Evolutionary conservation across 805 yeast species (phyloP), one percentile per base, ranked within the genome.

Genomic region (Candida morakotiae): DNA sequence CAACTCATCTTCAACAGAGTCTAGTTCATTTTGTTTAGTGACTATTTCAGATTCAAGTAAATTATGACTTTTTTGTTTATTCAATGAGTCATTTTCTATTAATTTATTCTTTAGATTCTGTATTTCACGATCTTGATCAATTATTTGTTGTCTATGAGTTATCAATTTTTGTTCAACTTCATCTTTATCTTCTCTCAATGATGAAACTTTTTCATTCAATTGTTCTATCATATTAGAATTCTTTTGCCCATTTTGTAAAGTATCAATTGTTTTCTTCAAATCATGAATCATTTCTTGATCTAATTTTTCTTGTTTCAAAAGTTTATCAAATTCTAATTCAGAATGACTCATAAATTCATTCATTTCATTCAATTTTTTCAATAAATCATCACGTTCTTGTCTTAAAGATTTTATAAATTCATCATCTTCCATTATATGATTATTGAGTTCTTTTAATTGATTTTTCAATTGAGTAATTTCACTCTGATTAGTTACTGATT

Each of bases 301-400:
- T 34, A 24, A 22, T 11, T 26, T 11, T 11, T 14, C 21, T 40
- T 33, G 15, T 30, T 36, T 20, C 5, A 37, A 28, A 2, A 25
- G 11, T 29, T 37, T 29, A n/a, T 37, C 38, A 17, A 37, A 27
- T 14, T 37, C 41, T 5, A 17, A n/a, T 24, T 31, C 28, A 7
- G 32, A 26, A 31, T 37, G 36, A 10, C 30, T 14, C 20, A 39
- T 24, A 16, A 18, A 26, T 9, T 16, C 30, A 14, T 34, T 27
- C 9, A 34, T 5, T 16, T 34, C 33, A 14, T 39, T 5, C 4
- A 16, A 7, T 30, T 29, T 13, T 2, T 14, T 26, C 9, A 17
- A 19, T 3, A 30, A 11, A 8, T 30, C 35, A 23, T 34, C 31
- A 9, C 22, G 23, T 18, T 39, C 31, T 9, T 11, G 5, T 25